These are phyloP conservation scores for Glonium stellatum DNA, from an alignment of 495 filamentous ascomycete genomes.

Conservation along the genomic window DNA sequence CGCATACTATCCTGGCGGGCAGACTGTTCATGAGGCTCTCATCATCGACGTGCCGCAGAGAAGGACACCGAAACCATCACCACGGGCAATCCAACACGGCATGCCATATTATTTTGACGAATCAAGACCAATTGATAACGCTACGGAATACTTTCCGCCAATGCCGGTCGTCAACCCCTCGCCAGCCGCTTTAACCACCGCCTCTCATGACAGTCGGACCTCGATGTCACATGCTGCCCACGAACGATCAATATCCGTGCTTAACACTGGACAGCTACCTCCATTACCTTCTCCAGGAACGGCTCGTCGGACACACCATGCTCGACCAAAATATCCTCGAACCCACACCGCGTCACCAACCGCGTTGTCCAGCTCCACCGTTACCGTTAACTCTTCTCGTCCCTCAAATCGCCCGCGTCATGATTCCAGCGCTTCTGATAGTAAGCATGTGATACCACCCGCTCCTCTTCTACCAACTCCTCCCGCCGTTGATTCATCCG, in stretches of 20 bases:
- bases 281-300: constrained; percentile 77
- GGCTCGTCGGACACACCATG: constrained; percentile 39
- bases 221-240: constrained; percentile 40
- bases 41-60: constrained; percentile 80
- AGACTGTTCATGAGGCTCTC: constrained; percentile 83
- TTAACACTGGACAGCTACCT: constrained; percentile 73
- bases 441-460: constrained; percentile 28
- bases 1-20: constrained; percentile 79
- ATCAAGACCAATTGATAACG: constrained; percentile 60
- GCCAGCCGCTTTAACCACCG: constrained; percentile 28
- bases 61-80: constrained; percentile 79
- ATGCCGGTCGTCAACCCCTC: constrained; percentile 56
- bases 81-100: constrained; percentile 45
- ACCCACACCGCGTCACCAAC: constrained; percentile 82
- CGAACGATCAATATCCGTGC: constrained; percentile 62
- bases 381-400: constrained; percentile 26
- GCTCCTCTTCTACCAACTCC: constrained; percentile 54
- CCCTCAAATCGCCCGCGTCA: constrained; percentile 29
- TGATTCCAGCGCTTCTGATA: constrained; percentile 33
- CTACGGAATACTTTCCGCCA: constrained; percentile 81
- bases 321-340: constrained; percentile 55
- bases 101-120: constrained; percentile 59
- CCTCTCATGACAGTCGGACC: constrained; percentile 31
- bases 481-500: constrained; percentile 43
- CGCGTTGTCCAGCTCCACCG: constrained; percentile 35